Evolutionary conservation across 1,284 basidiomycete species (phyloP).

Genomic region (Papiliotrema flavescens): DNA sequence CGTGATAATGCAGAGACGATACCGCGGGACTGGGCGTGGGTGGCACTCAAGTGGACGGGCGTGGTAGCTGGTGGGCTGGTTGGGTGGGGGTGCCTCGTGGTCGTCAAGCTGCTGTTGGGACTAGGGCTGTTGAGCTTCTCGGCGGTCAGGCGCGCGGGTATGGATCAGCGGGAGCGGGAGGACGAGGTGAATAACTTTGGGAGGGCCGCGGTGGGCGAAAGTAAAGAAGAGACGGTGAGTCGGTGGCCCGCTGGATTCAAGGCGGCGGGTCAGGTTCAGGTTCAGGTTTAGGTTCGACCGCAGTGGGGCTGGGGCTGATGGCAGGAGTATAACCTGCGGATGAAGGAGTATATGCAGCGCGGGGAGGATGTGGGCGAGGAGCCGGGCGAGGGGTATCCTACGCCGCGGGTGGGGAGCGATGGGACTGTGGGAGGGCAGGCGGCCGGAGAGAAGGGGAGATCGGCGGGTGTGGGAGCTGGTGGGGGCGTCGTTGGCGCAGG

Average conservation of each 20-base stretch:
- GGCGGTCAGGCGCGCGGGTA: slow-evolving; percentile 64
- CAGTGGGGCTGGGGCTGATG: not conserved
- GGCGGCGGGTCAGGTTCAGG: too few relatives aligned
- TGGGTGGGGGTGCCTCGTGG: slow-evolving; percentile 78
- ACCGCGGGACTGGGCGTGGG: slow-evolving; percentile 45
- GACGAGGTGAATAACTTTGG: slow-evolving; percentile 82
- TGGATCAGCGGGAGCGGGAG: slow-evolving; percentile 65
- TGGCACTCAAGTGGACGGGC: slow-evolving; percentile 60
- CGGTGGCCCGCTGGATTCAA: too few relatives aligned
- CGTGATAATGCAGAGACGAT: slow-evolving; percentile 38
- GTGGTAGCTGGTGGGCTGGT: slow-evolving; percentile 59
- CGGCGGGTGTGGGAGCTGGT: slow-evolving; percentile 52
- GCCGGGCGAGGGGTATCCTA: not conserved
- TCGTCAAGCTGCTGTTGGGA: slow-evolving; percentile 82
- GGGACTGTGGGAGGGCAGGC: not conserved
- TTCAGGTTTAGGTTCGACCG: too few relatives aligned
- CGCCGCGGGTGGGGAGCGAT: not conserved
- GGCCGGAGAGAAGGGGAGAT: not conserved
- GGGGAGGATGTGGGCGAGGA: slow-evolving; percentile 62
- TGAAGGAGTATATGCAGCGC: slow-evolving; percentile 67
- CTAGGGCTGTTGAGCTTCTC: slow-evolving; percentile 82
- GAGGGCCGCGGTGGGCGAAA: slow-evolving; percentile 79
- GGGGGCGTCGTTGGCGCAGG: slow-evolving; percentile 39
- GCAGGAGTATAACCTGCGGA: slow-evolving; percentile 73
- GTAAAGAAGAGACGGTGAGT: slow-evolving; percentile 72